phyloP scores from a whole-genome alignment of 495 filamentous ascomycete species.

The Podospora australis region DNA sequence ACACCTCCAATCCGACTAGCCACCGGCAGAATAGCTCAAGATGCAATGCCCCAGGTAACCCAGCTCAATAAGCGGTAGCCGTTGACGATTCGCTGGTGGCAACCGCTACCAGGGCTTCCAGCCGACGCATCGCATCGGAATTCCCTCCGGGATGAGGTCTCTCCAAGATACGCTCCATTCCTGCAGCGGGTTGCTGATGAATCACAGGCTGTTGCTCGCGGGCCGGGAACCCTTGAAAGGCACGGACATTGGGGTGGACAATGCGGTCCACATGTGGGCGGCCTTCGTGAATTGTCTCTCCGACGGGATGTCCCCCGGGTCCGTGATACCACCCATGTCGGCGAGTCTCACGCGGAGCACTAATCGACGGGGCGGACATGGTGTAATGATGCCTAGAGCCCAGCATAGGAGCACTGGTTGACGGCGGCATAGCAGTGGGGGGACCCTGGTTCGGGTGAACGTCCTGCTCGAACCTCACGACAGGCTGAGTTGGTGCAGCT shows the following conservation, averaged over 20 bases:
- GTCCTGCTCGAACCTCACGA: constrained; percentile 43
- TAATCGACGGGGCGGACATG: constrained; percentile 43
- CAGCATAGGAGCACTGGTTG: constrained; percentile 2
- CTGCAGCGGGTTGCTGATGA: constrained; percentile 3
- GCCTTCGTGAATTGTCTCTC: constrained; percentile 31
- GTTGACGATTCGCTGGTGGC: constrained; percentile 75
- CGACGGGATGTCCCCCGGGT: constrained; percentile 34
- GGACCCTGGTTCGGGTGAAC: constrained; percentile 10
- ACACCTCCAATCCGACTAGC: too few relatives aligned
- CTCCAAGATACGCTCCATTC: constrained; percentile 13
- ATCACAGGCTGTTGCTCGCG: constrained; percentile 23
- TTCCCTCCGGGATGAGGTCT: constrained; percentile 19
- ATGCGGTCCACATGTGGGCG: constrained; percentile 41
- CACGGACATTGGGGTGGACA: constrained; percentile 41
- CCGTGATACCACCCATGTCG: constrained; percentile 67
- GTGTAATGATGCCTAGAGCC: constrained; percentile 40
- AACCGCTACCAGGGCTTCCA: constrained; percentile 84
- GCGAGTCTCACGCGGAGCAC: constrained; percentile 52
- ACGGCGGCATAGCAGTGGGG: constrained; percentile 7
- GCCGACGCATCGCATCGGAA: constrained; percentile 49
- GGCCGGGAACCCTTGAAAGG: constrained; percentile 39
- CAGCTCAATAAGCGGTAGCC: constrained; percentile 42
- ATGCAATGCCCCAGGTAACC: too few relatives aligned
- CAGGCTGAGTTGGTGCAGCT: constrained; percentile 23
- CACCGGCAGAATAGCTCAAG: too few relatives aligned